Evolutionary conservation across 2,329 filamentous ascomycete genomes (phyloP).

Genomic region (Tolypocladium ophioglossoides): DNA sequence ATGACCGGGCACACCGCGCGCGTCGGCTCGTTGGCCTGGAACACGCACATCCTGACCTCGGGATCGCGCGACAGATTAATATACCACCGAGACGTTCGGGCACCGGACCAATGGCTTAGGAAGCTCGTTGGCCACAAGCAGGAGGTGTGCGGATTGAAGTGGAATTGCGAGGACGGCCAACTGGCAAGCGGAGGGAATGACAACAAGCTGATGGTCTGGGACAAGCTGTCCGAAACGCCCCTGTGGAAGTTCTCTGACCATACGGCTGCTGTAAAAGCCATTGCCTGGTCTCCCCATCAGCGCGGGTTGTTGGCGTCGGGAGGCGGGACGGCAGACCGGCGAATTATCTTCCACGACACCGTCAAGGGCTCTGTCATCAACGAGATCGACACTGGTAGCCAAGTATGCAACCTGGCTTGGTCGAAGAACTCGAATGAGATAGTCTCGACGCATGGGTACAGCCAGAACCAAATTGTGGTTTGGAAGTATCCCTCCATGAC

Average conservation of each 20-base stretch:
- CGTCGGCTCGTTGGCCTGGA: constrained; percentile 93
- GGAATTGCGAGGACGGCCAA: constrained; percentile 94
- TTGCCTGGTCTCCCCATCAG: constrained; percentile 95
- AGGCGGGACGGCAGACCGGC: constrained; percentile 87
- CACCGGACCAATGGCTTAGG: constrained; percentile 79
- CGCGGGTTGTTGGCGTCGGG: constrained; percentile 89
- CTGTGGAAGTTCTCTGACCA: constrained; percentile 93
- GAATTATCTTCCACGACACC: constrained; percentile 98
- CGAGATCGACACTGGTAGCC: constrained; percentile 91
- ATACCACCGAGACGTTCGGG: constrained; percentile 89
- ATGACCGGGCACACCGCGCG: constrained; percentile 95
- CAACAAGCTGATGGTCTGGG: constrained; percentile 98
- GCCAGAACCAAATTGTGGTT: constrained; percentile 95
- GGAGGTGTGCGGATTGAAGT: constrained; percentile 91
- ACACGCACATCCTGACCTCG: constrained; percentile 92
- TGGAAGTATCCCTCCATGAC: constrained; percentile 99
- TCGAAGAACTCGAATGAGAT: constrained; percentile 97
- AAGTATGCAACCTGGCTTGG: constrained; percentile 98
- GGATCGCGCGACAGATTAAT: constrained; percentile 89
- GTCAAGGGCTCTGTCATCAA: constrained; percentile 69
- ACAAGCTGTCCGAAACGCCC: constrained; percentile 85
- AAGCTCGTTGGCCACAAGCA: constrained; percentile 93
- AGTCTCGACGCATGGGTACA: constrained; percentile 93
- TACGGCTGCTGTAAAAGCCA: constrained; percentile 92
- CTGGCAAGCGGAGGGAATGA: constrained; percentile 94